Evolutionary conservation across 768 basidiomycete species (phyloP), one percentile per base, ranked within the genome.

Genomic region (Tulasnella sp.): DNA sequence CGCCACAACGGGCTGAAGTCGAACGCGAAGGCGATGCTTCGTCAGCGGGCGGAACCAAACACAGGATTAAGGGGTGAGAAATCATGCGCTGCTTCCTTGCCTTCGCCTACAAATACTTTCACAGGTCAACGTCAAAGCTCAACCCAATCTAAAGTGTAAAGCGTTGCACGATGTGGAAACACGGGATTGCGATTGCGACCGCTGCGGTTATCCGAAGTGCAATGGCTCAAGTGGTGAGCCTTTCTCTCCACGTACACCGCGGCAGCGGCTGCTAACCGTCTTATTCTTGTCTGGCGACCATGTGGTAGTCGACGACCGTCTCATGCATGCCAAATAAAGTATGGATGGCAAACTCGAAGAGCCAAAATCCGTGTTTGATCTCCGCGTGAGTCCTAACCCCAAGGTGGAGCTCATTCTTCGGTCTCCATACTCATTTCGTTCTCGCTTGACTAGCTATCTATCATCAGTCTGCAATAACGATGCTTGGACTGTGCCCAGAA

Each of bases 361-460:
- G 44, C 23, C 77, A 78, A 73, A 72, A 46, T 51, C 77, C 77
- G 35, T 78, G 77, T 42, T 48, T 78, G 32, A 73, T 78, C 70
- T 78, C 77, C 23, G 73, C 77, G 69, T 78, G 20, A 42, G 70
- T 74, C 26, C 29, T 29, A 15, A 11, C 18, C 5, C 13, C 74
- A 32, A 20, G 7, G 35, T 40, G 15, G 29, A 10, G 76, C 69
- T 13, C 35, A 2, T 35, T 35, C 35, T 26, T 35, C 2, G 35
- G 2, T 42, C 15, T 67, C 29, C 32, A 15, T 29, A 55, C 26
- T 69, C 4, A 72, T 77, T 1, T 35, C 39, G 23, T 72, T 72
- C 48, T 71, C 35, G 1, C 69, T 48, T 37, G n/a, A 35, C 32
- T 37, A 73, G 70, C n/a, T 72, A 61, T 29, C 42, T 75, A 32